phyloP scores from a whole-genome alignment of 2,329 filamentous ascomycete species.

The Alternaria tenuissima region DNA sequence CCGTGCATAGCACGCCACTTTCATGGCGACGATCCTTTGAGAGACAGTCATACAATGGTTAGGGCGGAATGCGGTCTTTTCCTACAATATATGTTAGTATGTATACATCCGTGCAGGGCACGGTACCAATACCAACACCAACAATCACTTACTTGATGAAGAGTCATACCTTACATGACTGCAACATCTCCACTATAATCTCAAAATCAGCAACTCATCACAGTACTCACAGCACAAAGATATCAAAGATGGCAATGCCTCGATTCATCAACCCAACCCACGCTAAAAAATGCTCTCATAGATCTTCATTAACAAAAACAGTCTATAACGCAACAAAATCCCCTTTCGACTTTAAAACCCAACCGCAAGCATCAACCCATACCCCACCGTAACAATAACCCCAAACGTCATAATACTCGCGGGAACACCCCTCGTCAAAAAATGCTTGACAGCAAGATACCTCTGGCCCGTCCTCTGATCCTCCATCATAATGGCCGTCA shows the following conservation, averaged over 20 bases:
- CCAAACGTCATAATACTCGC: constrained; percentile 81
- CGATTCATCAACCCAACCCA: not conserved
- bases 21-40: not conserved
- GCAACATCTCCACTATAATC: not conserved
- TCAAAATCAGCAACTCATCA: not conserved
- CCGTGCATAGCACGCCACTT: not conserved
- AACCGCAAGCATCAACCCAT: constrained; percentile 83
- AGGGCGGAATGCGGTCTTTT: not conserved
- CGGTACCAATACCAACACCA: not conserved
- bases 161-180: not conserved
- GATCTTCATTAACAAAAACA: too few relatives aligned
- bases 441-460: constrained; percentile 92
- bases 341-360: too few relatives aligned
- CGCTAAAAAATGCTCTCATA: not conserved
- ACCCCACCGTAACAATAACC: constrained; percentile 88
- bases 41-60: accelerated
- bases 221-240: too few relatives aligned
- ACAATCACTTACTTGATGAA: not conserved
- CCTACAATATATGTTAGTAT: not conserved
- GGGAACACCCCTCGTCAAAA: constrained; percentile 91
- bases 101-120: not conserved
- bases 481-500: constrained; percentile 99
- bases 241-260: not conserved
- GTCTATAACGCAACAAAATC: too few relatives aligned
- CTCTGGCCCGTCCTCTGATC: constrained; percentile 88